Evolutionary conservation across 1,284 basidiomycete species (phyloP), one percentile per base, ranked within the genome.

Genomic region (Boletus semigastroideus): DNA sequence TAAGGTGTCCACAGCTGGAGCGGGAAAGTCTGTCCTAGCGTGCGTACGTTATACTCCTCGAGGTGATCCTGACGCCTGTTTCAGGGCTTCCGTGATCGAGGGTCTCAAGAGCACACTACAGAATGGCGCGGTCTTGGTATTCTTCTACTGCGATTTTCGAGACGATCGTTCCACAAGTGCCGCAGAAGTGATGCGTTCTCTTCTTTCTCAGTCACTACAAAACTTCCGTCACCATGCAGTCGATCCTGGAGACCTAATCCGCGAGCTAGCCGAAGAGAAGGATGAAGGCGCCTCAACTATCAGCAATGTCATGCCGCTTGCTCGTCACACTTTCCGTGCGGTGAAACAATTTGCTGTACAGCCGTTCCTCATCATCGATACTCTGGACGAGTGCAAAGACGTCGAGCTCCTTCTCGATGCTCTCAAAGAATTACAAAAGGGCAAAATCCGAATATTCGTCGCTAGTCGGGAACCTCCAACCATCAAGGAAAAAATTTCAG

Each of bases 21-120:
- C 48, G 0, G 62, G 59, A 16, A 61, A 61, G 14, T 60, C 60
- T 7, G 60, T 64, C 4, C 11, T 64, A 14, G 49, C 58, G 62
- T 64, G 20, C 9, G 60, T 49, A 3, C 16, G 36, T 1, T n/a
- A 6, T 5, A 4, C 20, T 4, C 8, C 6, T 33, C 16, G 1
- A 2, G 11, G 16, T 17, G 4, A 37, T 14, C 6, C 10, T 42
- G 16, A 44, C 7, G 7, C 10, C 33, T 8, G 8, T 36, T 4
- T 2, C 5, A 51, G 48, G 10, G 48, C 58, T 17, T 47, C 38
- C 1, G 54, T 63, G 20, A 59, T 65, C 13, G 52, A 63, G 0
- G 5, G 42, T 17, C 43, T 61, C 1, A 17, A 40, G 22, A 10
- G 6, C 17, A 28, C 34, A 16, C 46, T 38, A 22, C 40, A 37